These are phyloP conservation scores for Nadsonia starkeyi-henricii DNA, from an alignment of 1,139 yeast genomes.

Conservation along the genomic window DNA sequence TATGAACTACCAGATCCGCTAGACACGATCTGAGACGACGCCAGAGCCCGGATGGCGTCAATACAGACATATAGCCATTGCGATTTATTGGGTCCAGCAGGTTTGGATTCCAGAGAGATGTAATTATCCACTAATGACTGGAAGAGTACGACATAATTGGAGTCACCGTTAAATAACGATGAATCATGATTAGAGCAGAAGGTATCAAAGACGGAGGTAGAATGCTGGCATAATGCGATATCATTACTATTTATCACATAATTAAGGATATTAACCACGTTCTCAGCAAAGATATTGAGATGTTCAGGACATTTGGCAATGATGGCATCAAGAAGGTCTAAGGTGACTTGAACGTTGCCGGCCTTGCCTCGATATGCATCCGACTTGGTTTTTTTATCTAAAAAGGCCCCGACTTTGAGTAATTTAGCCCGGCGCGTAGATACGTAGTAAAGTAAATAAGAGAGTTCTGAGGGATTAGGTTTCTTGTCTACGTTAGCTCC, in stretches of 20 bases:
- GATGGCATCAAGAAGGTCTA: constrained; percentile 54
- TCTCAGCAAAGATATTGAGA: constrained; percentile 62
- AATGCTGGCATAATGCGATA: constrained; percentile 39
- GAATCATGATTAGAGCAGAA: constrained; percentile 56
- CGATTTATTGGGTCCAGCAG: constrained; percentile 25
- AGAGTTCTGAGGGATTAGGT: constrained; percentile 83
- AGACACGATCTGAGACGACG: constrained; percentile 32
- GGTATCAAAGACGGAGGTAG: constrained; percentile 31
- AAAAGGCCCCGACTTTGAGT: constrained; percentile 66
- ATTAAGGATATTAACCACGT: constrained; percentile 27
- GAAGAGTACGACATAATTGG: constrained; percentile 41
- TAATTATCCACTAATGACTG: constrained; percentile 24
- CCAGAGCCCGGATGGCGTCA: constrained; percentile 31
- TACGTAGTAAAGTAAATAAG: constrained; percentile 82
- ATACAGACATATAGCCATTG: constrained; percentile 40
- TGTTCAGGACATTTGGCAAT: constrained; percentile 70
- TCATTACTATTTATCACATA: constrained; percentile 38
- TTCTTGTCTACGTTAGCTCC: constrained; percentile 76
- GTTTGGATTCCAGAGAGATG: constrained; percentile 10
- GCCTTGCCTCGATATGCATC: constrained; percentile 51
- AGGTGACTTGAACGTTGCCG: constrained; percentile 75
- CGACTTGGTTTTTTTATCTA: constrained; percentile 45
- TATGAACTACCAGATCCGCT: constrained; percentile 28
- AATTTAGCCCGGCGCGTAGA: constrained; percentile 78
- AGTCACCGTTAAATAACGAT: constrained; percentile 60